Percentiles rank a stretch among this genome's conserved stretches.
These are phyloP conservation scores for Pugionium dolabratum DNA, from an alignment of 345 rosid species.

Conservation along the genomic window DNA sequence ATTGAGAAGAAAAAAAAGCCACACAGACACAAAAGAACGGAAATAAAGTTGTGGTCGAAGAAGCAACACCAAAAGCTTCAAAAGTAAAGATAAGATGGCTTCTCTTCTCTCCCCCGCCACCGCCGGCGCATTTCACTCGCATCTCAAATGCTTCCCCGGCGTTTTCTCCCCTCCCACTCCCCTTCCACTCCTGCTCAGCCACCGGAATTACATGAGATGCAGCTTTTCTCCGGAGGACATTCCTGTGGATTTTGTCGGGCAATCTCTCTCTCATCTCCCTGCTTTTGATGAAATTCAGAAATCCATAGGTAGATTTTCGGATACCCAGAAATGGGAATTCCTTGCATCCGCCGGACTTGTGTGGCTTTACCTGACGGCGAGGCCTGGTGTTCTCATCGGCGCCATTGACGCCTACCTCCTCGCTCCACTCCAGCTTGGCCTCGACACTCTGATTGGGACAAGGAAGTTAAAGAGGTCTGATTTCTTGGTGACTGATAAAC, in stretches of 20 bases:
- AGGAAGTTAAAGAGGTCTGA: slow-evolving; percentile 71
- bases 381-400: slow-evolving; percentile 87
- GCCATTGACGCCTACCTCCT: slow-evolving; percentile 89
- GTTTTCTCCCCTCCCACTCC: slow-evolving; percentile 46
- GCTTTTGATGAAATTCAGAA: slow-evolving; percentile 45
- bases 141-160: slow-evolving; percentile 28
- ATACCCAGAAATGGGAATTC: slow-evolving; percentile 65
- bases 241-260: slow-evolving; percentile 29
- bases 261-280: slow-evolving; percentile 49
- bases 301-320: no score
- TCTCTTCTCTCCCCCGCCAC: slow-evolving; percentile 55
- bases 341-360: slow-evolving; percentile 53
- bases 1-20: no score
- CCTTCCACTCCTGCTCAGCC: slow-evolving; percentile 26
- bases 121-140: no score
- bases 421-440: slow-evolving; percentile 75
- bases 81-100: no score
- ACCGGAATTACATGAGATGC: slow-evolving; percentile 47
- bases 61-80: no score
- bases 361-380: slow-evolving; percentile 87
- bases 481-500: slow-evolving; percentile 66
- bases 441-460: slow-evolving; percentile 67
- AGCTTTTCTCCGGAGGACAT: slow-evolving; percentile 35
- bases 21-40: no score
- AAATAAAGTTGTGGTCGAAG: no score